Evolutionary conservation across 2,329 filamentous ascomycete genomes (phyloP), one percentile per base, ranked within the genome.

Genomic region (Didymella arachidicola): DNA sequence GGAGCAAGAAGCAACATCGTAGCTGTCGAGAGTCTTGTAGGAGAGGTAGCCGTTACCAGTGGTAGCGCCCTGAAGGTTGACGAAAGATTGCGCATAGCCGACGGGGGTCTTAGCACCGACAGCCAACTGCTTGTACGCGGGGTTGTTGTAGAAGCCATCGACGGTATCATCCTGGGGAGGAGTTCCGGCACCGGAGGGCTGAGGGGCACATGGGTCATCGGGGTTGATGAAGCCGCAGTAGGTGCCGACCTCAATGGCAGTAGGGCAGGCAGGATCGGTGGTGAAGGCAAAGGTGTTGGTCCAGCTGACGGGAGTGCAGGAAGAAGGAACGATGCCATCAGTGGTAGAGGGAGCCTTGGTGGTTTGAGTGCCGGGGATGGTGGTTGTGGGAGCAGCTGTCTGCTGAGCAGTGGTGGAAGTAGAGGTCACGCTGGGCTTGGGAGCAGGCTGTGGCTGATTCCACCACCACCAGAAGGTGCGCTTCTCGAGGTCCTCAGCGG

Each of bases 191-290:
- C 66, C 69, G 44, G 61, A 59, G 18, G 70, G 68, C 64, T 71
- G 69, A 54, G 66, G 59, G 59, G 66, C 64, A 58, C 70, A 72
- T 25, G 66, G 65, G 58, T 69, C 68, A 2, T 60, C 57, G 43
- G 67, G 67, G 60, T 70, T 70, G 63, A 67, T 69, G 63, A 69
- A 70, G 42, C 66, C 66, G 47, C 66, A 68, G 66, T 66, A 70
- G 25, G 66, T 69, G 30, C 66, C 67, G 25, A 68, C 62, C 59
- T 68, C 66, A 27, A 68, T 62, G 4, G 54, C 54, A 10, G 65
- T 68, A 38, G 67, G 54, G 48, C 67, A 70, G n/a, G 66, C 67
- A 1, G 66, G 54, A 32, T 57, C 58, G 14, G 60, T 29, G 22
- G 67, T 70, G 63, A 68, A 70, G 30, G 64, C 62, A 25, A 29